Percentiles rank a stretch among this genome's conserved stretches.
Evolutionary conservation across 192 early-diverging fungal species (phyloP).

Genomic region (Coemansia sp.): DNA sequence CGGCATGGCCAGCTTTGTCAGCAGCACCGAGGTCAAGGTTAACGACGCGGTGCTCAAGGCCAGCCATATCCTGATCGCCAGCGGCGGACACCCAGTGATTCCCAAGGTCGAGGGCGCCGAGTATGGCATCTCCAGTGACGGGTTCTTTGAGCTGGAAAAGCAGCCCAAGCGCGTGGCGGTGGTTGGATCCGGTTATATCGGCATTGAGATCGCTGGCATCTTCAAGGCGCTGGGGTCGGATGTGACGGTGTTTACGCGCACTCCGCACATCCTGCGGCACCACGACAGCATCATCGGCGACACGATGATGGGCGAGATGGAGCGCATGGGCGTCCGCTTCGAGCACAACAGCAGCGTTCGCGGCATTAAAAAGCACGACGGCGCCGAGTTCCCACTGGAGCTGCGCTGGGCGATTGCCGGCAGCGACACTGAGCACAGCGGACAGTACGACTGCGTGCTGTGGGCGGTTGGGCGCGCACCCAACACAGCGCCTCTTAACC

Average conservation of each 20-base stretch:
- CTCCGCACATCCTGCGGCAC: constrained; percentile 76
- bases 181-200: constrained; percentile 94
- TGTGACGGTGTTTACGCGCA: constrained; percentile 83
- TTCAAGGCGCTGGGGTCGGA: constrained; percentile 86
- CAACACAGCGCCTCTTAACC: constrained; percentile 68
- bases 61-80: constrained; percentile 90
- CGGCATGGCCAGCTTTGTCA: constrained; percentile 84
- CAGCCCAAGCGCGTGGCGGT: constrained; percentile 91
- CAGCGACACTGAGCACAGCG: constrained; percentile 25
- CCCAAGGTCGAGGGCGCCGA: constrained; percentile 84
- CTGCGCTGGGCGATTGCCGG: constrained; percentile 44
- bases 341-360: constrained; percentile 63
- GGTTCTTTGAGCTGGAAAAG: constrained; percentile 91
- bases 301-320: constrained; percentile 74
- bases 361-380: constrained; percentile 60
- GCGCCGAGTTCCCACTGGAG: constrained; percentile 57
- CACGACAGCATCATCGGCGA: constrained; percentile 86
- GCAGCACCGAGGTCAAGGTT: constrained; percentile 67
- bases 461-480: constrained; percentile 91
- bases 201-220: constrained; percentile 92
- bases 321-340: constrained; percentile 78
- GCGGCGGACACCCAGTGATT: constrained; percentile 72
- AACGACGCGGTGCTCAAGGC: constrained; percentile 61
- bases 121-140: constrained; percentile 87
- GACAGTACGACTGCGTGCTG: constrained; percentile 80